Percentiles rank a stretch among this genome's conserved stretches.
Conservation (phyloP, 345 rosid species). For the Ceriops tagal region DNA sequence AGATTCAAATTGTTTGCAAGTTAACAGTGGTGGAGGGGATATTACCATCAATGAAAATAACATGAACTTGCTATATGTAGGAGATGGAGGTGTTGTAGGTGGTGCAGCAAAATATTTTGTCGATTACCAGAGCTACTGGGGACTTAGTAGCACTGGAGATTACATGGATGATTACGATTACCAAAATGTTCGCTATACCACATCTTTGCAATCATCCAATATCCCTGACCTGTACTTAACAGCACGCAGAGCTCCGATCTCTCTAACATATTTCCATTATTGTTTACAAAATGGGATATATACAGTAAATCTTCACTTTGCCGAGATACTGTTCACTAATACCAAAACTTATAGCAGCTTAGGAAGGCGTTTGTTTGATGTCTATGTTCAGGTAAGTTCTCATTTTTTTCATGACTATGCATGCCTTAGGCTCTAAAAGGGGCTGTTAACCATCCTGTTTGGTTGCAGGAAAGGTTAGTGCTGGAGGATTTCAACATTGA, state of each 20-base stretch:
- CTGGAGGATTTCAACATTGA: slow-evolving; percentile 26
- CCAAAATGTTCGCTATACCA: slow-evolving; percentile 33
- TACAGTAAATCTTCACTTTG: slow-evolving; percentile 49
- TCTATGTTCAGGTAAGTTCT: slow-evolving; percentile 55
- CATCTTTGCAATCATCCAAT: slow-evolving; percentile 26
- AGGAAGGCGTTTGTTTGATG: slow-evolving; percentile 57
- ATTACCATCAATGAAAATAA: slow-evolving; percentile 29
- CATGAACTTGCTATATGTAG: slow-evolving; percentile 36
- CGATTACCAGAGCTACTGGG: slow-evolving; percentile 42
- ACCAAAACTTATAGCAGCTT: slow-evolving; percentile 44
- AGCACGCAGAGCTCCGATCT: slow-evolving; percentile 52
- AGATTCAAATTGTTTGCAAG: slow-evolving; percentile 50
- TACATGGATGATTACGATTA: slow-evolving; percentile 57
- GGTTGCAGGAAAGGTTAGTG: slow-evolving; percentile 20
- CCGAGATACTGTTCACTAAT: slow-evolving; percentile 52
- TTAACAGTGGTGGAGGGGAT: slow-evolving; percentile 65
- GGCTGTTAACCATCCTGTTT: neutral
- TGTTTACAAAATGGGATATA: slow-evolving; percentile 61
- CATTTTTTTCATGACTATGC: slow-evolving; percentile 1
- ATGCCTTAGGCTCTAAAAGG: neutral
- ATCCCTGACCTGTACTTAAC: slow-evolving; percentile 41
- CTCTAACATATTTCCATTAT: slow-evolving; percentile 66
- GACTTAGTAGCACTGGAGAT: slow-evolving; percentile 69
- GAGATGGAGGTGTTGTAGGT: slow-evolving; percentile 47
- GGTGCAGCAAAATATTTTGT: slow-evolving; percentile 50